These are phyloP conservation scores for Wickerhamiella domercqiae DNA, from an alignment of 805 yeast genomes.

Conservation along the genomic window DNA sequence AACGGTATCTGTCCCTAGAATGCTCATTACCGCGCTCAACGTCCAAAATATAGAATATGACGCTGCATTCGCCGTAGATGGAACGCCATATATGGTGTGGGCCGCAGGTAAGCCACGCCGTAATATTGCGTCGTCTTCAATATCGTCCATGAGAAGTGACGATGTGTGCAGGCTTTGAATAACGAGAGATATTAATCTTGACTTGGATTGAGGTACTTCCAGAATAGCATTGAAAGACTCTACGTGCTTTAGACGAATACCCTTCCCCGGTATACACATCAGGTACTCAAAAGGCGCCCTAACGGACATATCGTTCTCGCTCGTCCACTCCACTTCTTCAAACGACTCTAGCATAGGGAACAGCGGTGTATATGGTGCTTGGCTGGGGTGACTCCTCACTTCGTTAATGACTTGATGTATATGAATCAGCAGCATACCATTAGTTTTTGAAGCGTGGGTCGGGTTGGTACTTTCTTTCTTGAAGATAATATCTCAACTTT, in stretches of 20 bases:
- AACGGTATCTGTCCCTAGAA: constrained; percentile 24
- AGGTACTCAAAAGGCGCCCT: constrained; percentile 39
- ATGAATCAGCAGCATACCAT: too few species aligned
- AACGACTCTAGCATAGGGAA: too few species aligned
- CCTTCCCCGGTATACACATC: constrained; percentile 39
- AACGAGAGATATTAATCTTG: constrained; percentile 31
- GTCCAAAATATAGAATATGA: constrained; percentile 71
- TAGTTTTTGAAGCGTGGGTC: too few species aligned
- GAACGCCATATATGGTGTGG: constrained; percentile 60
- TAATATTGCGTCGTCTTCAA: constrained; percentile 59
- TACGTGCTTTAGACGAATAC: constrained; percentile 35
- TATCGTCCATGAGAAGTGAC: constrained; percentile 66
- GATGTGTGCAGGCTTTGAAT: constrained; percentile 52
- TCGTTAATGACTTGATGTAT: too few species aligned
- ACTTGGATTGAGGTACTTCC: constrained; percentile 26
- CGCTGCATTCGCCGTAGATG: constrained; percentile 70
- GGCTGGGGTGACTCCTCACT: too few species aligned
- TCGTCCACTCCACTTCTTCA: too few species aligned
- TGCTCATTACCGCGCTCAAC: constrained; percentile 32
- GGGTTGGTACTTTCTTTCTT: too few species aligned
- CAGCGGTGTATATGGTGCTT: too few species aligned
- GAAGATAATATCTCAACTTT: too few species aligned
- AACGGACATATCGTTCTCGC: constrained; percentile 14
- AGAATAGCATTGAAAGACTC: constrained; percentile 40
- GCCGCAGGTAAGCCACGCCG: constrained; percentile 73